Evolutionary conservation across 2,329 filamentous ascomycete species (phyloP).

Genomic region (Arthroderma sp.): DNA sequence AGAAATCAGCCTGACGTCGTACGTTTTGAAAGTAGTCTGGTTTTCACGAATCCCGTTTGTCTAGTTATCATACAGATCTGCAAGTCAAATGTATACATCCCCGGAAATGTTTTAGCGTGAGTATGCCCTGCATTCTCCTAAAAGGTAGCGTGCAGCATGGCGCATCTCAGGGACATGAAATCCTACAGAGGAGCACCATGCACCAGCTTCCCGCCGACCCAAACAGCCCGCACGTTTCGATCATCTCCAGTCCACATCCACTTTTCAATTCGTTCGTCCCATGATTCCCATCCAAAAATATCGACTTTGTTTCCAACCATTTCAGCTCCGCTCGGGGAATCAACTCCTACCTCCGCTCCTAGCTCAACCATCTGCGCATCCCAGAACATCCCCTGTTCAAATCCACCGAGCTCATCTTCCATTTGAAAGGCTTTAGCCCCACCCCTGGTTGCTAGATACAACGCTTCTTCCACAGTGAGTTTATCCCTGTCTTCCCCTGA

Average conservation of each 20-base stretch:
- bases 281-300: constrained; percentile 82
- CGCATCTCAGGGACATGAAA: no score
- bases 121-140: no score
- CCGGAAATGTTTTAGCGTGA: no score
- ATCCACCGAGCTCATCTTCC: constrained; percentile 57
- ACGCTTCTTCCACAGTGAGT: constrained; percentile 68
- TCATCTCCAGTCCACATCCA: constrained; percentile 94
- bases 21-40: no score
- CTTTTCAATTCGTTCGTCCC: constrained; percentile 76
- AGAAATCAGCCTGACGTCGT: no score
- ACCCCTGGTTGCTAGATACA: constrained; percentile 79
- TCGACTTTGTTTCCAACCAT: constrained; percentile 54
- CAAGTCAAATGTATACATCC: no score
- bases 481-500: constrained; percentile 31
- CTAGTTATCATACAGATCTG: no score
- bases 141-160: no score
- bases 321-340: neutral
- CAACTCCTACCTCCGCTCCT: constrained; percentile 27
- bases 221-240: constrained; percentile 74
- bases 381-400: constrained; percentile 77
- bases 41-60: no score
- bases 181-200: constrained; percentile 32
- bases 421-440: constrained; percentile 73
- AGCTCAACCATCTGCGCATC: constrained; percentile 76
- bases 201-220: constrained; percentile 75